phyloP scores from a whole-genome alignment of 2,329 filamentous ascomycete species.

The Pleomassaria siparia region DNA sequence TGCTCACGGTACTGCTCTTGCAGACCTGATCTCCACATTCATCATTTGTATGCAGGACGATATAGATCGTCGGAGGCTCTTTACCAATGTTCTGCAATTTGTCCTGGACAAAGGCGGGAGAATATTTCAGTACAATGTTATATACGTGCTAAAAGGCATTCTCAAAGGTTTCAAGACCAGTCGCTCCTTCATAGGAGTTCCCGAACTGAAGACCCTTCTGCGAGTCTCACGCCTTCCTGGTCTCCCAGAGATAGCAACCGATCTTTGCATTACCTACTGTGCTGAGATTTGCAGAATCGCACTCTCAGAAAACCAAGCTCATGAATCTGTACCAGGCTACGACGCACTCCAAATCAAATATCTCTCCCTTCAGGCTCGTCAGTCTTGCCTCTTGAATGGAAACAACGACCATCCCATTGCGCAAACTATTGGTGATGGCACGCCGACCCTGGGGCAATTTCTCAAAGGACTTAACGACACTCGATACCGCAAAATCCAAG shows the following conservation, averaged over 20 bases:
- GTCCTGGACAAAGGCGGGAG: slow-evolving; percentile 36
- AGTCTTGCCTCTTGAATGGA: neutral
- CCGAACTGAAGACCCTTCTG: slow-evolving; percentile 37
- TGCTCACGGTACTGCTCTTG: slow-evolving; percentile 45
- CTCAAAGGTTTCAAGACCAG: slow-evolving; percentile 31
- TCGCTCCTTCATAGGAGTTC: slow-evolving; percentile 13
- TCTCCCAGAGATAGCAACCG: slow-evolving; percentile 47
- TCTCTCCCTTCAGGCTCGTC: slow-evolving; percentile 8
- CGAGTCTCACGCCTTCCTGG: slow-evolving; percentile 41
- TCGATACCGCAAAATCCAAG: slow-evolving; percentile 34
- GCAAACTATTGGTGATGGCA: neutral
- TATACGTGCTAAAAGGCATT: slow-evolving; percentile 49
- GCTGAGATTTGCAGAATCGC: slow-evolving; percentile 25
- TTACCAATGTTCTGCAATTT: slow-evolving; percentile 38
- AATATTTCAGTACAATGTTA: slow-evolving; percentile 45
- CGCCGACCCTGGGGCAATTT: slow-evolving; percentile 24
- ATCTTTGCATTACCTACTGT: slow-evolving; percentile 39
- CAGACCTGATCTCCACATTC: slow-evolving; percentile 38
- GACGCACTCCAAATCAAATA: slow-evolving; percentile 13
- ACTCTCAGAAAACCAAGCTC: neutral
- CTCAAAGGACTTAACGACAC: slow-evolving; percentile 25
- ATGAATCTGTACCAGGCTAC: slow-evolving; percentile 20
- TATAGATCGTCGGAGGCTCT: slow-evolving; percentile 17
- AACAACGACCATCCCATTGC: neutral
- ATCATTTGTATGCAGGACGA: slow-evolving; percentile 16